Conservation (phyloP, 2,329 filamentous ascomycete species). For the Myrmaecium sp. region DNA sequence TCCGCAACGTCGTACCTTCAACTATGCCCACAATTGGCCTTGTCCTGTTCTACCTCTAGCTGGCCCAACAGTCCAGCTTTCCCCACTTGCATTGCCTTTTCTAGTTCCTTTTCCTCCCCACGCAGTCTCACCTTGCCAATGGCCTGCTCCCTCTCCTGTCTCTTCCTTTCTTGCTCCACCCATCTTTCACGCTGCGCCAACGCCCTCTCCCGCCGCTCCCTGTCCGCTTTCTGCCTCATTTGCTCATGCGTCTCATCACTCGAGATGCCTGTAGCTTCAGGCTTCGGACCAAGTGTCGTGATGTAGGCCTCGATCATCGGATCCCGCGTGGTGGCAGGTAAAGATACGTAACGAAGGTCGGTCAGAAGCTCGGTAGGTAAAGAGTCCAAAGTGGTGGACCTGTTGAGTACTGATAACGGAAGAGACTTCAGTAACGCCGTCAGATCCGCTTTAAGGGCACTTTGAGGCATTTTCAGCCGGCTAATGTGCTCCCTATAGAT, state of each 20-base stretch:
- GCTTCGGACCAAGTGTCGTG: constrained; percentile 42
- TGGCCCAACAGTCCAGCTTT: constrained; percentile 51
- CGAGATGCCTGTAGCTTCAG: constrained; percentile 25
- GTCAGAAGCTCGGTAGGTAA: constrained; percentile 46
- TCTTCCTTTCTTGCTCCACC: constrained; percentile 46
- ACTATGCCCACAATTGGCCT: too few species aligned
- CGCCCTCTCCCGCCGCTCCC: constrained; percentile 43
- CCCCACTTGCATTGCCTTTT: constrained; percentile 50
- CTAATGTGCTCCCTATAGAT: constrained; percentile 58
- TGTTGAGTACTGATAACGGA: constrained; percentile 42
- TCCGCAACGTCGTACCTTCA: too few species aligned
- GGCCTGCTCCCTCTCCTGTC: constrained; percentile 41
- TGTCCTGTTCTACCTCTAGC: constrained; percentile 15
- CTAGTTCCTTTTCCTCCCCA: constrained; percentile 51
- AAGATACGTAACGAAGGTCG: constrained; percentile 53
- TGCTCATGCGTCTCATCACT: constrained; percentile 35
- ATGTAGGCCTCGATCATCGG: constrained; percentile 50
- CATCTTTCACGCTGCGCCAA: constrained; percentile 45
- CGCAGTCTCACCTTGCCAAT: constrained; percentile 43
- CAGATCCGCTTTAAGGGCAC: constrained; percentile 53
- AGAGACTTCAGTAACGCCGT: constrained; percentile 45
- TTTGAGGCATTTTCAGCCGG: constrained; percentile 45
- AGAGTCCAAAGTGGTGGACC: constrained; percentile 35
- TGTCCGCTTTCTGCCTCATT: constrained; percentile 18
- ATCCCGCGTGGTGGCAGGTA: constrained; percentile 45